Evolutionary conservation across 2,329 filamentous ascomycete genomes (phyloP), one percentile per base, ranked within the genome.

Genomic region (Fusarium acutatum): DNA sequence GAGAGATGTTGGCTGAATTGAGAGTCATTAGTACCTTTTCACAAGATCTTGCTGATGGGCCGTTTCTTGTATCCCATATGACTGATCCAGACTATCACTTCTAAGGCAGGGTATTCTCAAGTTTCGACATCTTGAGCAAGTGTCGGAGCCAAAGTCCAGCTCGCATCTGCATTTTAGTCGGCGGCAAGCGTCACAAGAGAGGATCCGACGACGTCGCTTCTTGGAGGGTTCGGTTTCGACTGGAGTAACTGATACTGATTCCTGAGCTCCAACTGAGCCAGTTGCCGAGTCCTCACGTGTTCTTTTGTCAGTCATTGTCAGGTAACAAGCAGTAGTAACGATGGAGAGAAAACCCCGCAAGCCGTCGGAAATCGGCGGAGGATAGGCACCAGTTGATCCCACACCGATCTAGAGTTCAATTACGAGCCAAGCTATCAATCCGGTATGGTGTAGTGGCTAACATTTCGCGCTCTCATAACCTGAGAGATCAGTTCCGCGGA

Each of bases 381-480:
- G 24, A n/a, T 34, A n/a, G 15, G 14, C 6, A 20, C 40, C 17
- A 4, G 14, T 14, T 8, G 0, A 8, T 5, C 5, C 8, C 12
- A 13, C 4, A 28, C 14, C 4, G 1, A 35, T 13, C 1, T 22
- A 35, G 5, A 0, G 0, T 3, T 5, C 26, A 49, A 28, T 35
- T 34, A 8, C 4, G 3, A 15, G 4, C 1, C 6, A 5, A 0
- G 5, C 9, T 3, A 4, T 32, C 7, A 60, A 40, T 49, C 77
- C 77, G 77, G 78, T 79, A 79, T 79, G 78, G 77, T 79, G 78
- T 79, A 79, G 77, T 79, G 77, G 78, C 77, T 77, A 79, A 79
- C 78, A 79, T 79, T 79, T 79, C 76, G 74, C 78, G 78, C 78
- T 79, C 67, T 79, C 78, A 79, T 54, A 69, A 76, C 60, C n/a